Evolutionary conservation across 192 early-diverging fungal genomes (phyloP), one percentile per base, ranked within the genome.

Genomic region (Entomortierella lignicola): DNA sequence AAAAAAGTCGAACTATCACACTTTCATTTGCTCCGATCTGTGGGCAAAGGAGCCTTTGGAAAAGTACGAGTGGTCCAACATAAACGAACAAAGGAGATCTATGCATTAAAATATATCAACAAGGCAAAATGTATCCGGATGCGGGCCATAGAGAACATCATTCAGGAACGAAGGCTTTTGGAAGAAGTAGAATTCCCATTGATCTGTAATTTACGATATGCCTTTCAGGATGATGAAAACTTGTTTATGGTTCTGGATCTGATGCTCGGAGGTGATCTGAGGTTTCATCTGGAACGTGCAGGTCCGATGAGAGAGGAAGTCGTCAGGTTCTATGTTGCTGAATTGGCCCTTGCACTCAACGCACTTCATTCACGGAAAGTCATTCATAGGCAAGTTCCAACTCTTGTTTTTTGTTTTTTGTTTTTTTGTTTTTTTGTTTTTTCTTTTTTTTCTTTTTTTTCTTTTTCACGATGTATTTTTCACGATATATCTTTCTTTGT

Each of bases 21-120:
- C 77, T 99, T 99, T 77, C 90, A 94, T 63, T 88, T 99, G 41
- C 82, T 97, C 39, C 88, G 95, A 31, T 91, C 91, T 8, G 94
- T 99, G 39, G 97, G 97, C 8, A 95, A 95, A 66, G 97, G 97
- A 2, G 95, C 96, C 5, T 98, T 99, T 81, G 97, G 97, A 60
- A 99, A 97, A 87, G 95, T 93, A 66, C 92, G 95, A 20, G 93
- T 99, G 0, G 96, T 97, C 2, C 94, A 98, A 82, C 95, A 97
- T 79, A 94, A 91, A 66, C 82, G 84, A 11, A 89, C 92, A 0
- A 88, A 91, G 64, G 82, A 88, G 55, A 85, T 94, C 47, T 98
- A 92, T 55, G 97, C 97, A n/a, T 88, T 98, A 51, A 98, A 98
- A 81, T 97, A 97, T 81, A 98, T 98, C 87, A 95, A 93, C 87